Percentiles rank a stretch among this genome's conserved stretches.
phyloP scores from a whole-genome alignment of 139 green algal species.

The Zygnema circumcarinatum region DNA sequence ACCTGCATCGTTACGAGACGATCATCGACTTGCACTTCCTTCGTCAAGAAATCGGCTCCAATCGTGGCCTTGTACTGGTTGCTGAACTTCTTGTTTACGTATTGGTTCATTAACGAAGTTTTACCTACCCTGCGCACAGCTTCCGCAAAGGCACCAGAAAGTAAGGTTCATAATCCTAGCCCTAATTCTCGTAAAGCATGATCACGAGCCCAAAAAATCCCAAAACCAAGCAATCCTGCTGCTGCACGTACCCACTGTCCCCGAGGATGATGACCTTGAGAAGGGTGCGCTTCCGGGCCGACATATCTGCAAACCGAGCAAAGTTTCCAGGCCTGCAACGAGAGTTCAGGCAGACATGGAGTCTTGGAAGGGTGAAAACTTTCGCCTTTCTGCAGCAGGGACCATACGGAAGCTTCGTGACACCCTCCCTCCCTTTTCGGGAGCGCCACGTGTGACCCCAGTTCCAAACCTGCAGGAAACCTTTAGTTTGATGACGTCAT shows the following conservation, averaged over 20 bases:
- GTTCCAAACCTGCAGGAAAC: no score
- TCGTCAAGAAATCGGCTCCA: constrained; percentile 97
- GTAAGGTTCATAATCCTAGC: background rate
- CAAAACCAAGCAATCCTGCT: constrained; percentile 20
- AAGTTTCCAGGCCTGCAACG: no score
- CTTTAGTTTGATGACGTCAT: no score
- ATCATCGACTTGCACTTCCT: constrained; percentile 97
- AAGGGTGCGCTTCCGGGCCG: constrained; percentile 76
- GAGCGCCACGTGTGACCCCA: no score
- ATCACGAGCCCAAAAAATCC: constrained; percentile 1
- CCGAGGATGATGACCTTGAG: constrained; percentile 99
- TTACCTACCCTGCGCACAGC: constrained; percentile 87
- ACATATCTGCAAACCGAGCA: constrained; percentile 21
- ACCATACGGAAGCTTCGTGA: no score
- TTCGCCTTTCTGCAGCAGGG: no score
- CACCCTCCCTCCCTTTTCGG: no score
- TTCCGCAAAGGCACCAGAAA: constrained; percentile 16
- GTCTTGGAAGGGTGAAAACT: no score
- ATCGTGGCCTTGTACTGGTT: constrained; percentile 99
- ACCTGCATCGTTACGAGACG: constrained; percentile 91
- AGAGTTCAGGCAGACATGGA: no score
- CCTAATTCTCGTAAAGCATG: background rate
- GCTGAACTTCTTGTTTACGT: constrained; percentile 98
- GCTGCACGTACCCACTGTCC: constrained; percentile 87
- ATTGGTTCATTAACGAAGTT: constrained; percentile 98